These are phyloP conservation scores for Stenocarpella maydis DNA, from an alignment of 2,329 filamentous ascomycete genomes.

Conservation along the genomic window DNA sequence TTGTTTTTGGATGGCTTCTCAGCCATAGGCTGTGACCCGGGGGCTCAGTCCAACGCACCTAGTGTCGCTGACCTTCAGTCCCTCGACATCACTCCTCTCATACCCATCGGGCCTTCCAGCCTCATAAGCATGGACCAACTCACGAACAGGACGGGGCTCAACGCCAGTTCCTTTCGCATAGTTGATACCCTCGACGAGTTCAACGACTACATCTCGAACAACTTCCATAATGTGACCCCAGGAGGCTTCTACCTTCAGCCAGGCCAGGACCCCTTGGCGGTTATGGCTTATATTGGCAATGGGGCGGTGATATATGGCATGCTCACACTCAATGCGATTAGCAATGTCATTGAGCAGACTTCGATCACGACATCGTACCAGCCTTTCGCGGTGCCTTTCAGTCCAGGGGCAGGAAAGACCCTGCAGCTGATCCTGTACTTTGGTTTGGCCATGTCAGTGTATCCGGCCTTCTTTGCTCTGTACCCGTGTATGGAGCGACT, in stretches of 20 bases:
- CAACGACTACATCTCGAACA: conserved; percentile 66
- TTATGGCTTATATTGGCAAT: conserved; percentile 32
- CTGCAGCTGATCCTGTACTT: conserved; percentile 85
- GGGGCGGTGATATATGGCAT: conserved; percentile 25
- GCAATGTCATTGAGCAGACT: conserved; percentile 72
- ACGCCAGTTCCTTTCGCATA: conserved; percentile 38
- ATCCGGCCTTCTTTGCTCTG: conserved; percentile 85
- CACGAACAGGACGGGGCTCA: conserved; percentile 28
- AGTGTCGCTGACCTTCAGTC: conserved; percentile 18
- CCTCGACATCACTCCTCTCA: conserved; percentile 44
- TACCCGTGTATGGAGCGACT: conserved; percentile 89
- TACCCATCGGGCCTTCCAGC: conserved; percentile 54
- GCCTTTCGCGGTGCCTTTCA: conserved; percentile 78
- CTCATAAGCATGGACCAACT: conserved; percentile 30
- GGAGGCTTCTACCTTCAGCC: conserved; percentile 77
- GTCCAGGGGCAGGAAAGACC: conserved; percentile 73
- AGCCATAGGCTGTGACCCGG: conserved; percentile 62
- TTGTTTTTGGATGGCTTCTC: conserved; percentile 70
- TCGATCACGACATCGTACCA: conserved; percentile 77
- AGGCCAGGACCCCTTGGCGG: conserved; percentile 22
- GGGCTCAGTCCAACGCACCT: conserved; percentile 45
- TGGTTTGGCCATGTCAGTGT: conserved; percentile 78
- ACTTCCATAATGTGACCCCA: conserved; percentile 74
- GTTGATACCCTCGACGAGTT: conserved; percentile 75
- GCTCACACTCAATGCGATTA: conserved; percentile 46